Conservation (phyloP, 305 asterid genomes). For the Fraxinus floribunda region DNA sequence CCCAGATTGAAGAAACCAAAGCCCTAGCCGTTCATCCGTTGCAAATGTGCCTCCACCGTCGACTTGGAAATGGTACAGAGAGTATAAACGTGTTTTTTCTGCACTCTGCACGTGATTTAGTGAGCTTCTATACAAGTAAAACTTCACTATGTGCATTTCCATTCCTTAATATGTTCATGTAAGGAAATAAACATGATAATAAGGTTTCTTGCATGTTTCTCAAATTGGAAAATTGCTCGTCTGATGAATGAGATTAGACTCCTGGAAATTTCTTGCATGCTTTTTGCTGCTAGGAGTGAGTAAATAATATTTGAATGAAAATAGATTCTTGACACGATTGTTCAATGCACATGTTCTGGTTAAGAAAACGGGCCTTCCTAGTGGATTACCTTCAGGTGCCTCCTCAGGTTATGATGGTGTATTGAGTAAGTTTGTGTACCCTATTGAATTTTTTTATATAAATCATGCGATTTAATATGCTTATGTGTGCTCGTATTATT, state of each 20-base stretch:
- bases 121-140: too few species aligned
- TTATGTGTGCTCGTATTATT: constrained; percentile 20
- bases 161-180: too few species aligned
- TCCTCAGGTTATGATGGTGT: constrained; percentile 49
- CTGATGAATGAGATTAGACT: background rate
- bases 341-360: constrained; percentile 64
- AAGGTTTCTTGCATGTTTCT: background rate
- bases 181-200: too few species aligned
- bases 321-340: constrained; percentile 22
- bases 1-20: too few species aligned
- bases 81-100: too few species aligned
- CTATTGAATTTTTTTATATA: background rate
- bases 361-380: constrained; percentile 95
- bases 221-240: background rate
- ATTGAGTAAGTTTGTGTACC: constrained; percentile 52
- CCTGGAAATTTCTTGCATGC: background rate
- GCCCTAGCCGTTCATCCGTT: too few species aligned
- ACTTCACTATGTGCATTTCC: too few species aligned
- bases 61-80: too few species aligned
- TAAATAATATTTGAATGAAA: constrained; percentile 13
- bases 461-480: constrained; percentile 8
- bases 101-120: too few species aligned
- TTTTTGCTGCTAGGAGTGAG: background rate
- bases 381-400: constrained; percentile 43
- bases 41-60: too few species aligned